Conservation (phyloP, 148 eudicot species). For the Rhododendron simsii region DNA sequence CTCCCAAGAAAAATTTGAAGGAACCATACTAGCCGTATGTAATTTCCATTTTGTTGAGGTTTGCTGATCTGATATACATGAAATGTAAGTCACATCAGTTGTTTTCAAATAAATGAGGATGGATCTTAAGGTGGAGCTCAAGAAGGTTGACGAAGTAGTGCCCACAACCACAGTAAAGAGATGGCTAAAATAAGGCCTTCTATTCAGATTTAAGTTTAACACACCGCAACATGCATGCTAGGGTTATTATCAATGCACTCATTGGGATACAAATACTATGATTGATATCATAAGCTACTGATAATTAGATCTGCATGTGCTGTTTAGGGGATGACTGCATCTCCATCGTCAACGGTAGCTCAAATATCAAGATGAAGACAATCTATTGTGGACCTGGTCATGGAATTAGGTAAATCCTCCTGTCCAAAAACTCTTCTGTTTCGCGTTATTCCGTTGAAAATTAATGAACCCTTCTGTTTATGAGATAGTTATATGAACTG, state of each 20-base stretch:
- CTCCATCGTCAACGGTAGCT: slow-evolving; percentile 86
- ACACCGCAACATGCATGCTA: not conserved
- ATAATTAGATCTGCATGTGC: slow-evolving; percentile 7
- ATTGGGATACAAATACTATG: not conserved
- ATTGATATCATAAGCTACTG: not conserved
- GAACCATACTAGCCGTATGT: not conserved
- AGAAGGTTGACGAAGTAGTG: not conserved
- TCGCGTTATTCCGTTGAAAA: not conserved
- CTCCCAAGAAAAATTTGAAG: not conserved
- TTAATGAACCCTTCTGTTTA: not conserved
- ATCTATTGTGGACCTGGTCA: slow-evolving; percentile 97
- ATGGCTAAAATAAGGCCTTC: not conserved
- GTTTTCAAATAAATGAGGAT: not conserved
- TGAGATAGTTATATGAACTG: not conserved
- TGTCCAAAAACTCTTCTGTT: not conserved
- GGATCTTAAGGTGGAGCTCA: not conserved
- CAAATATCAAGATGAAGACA: slow-evolving; percentile 89
- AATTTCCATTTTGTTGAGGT: not conserved
- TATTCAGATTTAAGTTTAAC: not conserved
- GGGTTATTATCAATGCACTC: not conserved
- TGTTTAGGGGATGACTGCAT: slow-evolving; percentile 89
- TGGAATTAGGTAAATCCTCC: slow-evolving; percentile 59
- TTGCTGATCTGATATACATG: not conserved
- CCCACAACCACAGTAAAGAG: not conserved
- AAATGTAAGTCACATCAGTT: not conserved